phyloP scores from a whole-genome alignment of 2,329 filamentous ascomycete genomes.

The Huntiella bhutanensis region DNA sequence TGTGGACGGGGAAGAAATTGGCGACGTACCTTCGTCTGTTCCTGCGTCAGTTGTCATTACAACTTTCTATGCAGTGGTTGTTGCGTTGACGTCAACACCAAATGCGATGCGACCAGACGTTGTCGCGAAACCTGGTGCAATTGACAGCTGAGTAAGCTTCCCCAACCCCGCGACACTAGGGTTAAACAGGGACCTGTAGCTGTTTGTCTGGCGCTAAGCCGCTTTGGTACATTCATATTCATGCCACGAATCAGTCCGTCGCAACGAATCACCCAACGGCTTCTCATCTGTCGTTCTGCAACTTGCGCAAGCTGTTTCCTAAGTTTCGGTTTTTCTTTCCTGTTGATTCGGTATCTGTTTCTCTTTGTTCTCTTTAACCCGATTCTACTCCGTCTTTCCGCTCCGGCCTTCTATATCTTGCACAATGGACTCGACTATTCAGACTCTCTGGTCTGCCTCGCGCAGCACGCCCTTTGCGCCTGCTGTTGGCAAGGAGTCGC shows the following conservation, averaged over 20 bases:
- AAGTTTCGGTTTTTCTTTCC: too few relatives aligned
- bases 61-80: too few relatives aligned
- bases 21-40: too few relatives aligned
- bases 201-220: slow-evolving; percentile 3
- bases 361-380: background rate
- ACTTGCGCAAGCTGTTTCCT: background rate
- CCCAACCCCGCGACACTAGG: too few relatives aligned
- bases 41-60: too few relatives aligned
- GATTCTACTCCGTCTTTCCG: background rate
- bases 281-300: background rate
- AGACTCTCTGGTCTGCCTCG: slow-evolving; percentile 86
- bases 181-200: too few relatives aligned
- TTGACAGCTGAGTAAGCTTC: too few relatives aligned
- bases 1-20: too few relatives aligned
- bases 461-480: slow-evolving; percentile 71
- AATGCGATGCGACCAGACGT: too few relatives aligned
- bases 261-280: background rate
- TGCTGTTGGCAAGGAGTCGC: slow-evolving; percentile 58
- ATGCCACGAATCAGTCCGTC: slow-evolving; percentile 10
- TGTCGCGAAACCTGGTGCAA: too few relatives aligned
- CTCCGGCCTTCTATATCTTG: background rate
- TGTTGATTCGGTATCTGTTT: background rate
- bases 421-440: slow-evolving; percentile 61
- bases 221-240: slow-evolving; percentile 4
- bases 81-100: too few relatives aligned